Base-by-base conservation (phyloP, 2,329 filamentous ascomycete genomes). In the Colletotrichum musae region DNA sequence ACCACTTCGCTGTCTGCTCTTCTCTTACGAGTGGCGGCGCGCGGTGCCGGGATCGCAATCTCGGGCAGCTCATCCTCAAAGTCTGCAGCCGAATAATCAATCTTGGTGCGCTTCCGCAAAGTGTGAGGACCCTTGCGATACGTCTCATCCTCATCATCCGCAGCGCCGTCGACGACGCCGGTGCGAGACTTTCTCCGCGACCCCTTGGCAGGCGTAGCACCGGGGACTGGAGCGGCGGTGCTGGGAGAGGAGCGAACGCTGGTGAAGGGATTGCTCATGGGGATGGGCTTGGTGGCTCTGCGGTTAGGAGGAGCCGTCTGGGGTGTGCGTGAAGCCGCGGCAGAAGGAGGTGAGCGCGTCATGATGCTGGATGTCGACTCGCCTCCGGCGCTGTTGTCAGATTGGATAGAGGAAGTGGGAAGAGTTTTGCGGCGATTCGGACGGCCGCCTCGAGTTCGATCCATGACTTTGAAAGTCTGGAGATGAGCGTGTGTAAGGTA, bases 41-140 rank as follows among this genome's bases (percentile, higher is more conserved):
- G 72, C 52, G 54, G 70, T 59, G 58, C 77, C 67, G 70, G 64
- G 28, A 71, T 60, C 13, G 69, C 68, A 60, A 71, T 69, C 3
- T 77, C 76, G 24, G 72, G 47, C 41, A 71, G 62, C 51, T 88
- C 86, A 69, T 88, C 85, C 63, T 84, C 83, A 70, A 85, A 82
- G 72, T 87, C 85, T 73, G 86, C 84, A 74, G 84, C 81, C 41
- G 85, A 86, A 80, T 89, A 89, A 77, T 89, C 87, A 71, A 89
- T 82, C 68, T 86, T 86, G 59, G 85, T 80, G 61, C 87, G 83
- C 76, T 86, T 88, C 72, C 88, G 83, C 36, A 90, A 82, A 41
- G 87, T 88, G 77, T 89, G 88, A 57, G 88, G 87, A 60, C 88
- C 87, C 76, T 89, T 90, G 62, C 81, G 84, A 60, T 84, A 88